Evolutionary conservation across 2,329 filamentous ascomycete species (phyloP).

Genomic region (Sarocladium oryzae): DNA sequence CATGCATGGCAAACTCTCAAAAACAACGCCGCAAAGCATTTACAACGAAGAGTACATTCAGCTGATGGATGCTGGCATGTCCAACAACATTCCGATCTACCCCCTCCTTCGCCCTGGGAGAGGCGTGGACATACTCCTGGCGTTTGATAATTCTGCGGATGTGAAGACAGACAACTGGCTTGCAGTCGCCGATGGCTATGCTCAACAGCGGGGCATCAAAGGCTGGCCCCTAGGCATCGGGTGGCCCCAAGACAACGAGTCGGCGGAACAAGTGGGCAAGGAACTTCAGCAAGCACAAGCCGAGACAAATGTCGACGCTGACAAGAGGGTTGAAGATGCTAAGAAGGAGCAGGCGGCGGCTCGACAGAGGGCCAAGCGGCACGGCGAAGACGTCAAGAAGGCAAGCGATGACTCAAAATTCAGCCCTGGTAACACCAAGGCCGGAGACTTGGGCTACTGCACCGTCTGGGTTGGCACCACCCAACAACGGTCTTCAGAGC

Average conservation of each 20-base stretch:
- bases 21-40: conserved; percentile 72
- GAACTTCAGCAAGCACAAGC: conserved; percentile 63
- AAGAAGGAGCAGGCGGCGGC: conserved; percentile 36
- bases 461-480: conserved; percentile 91
- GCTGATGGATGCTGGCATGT: conserved; percentile 97
- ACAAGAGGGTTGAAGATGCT: conserved; percentile 57
- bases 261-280: conserved; percentile 51
- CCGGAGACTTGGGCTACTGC: conserved; percentile 75
- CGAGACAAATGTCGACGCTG: conserved; percentile 51
- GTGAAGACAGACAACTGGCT: conserved; percentile 95
- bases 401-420: conserved; percentile 29
- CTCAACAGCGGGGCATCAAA: conserved; percentile 79
- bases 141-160: conserved; percentile 92
- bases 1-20: conserved; percentile 68
- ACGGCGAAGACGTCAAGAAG: conserved; percentile 17
- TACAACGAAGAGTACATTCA: conserved; percentile 66
- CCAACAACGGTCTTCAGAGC: conserved; percentile 57
- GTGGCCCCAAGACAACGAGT: conserved; percentile 66
- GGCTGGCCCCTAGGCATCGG: conserved; percentile 95
- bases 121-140: conserved; percentile 81
- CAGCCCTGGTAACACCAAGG: conserved; percentile 35
- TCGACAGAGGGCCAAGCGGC: conserved; percentile 18
- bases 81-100: conserved; percentile 95
- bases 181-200: conserved; percentile 88
- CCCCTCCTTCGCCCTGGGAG: conserved; percentile 83